Percentiles rank a stretch among this genome's conserved stretches.
Evolutionary conservation across 1,284 basidiomycete genomes (phyloP).

Genomic region (Trametes hirsuta): DNA sequence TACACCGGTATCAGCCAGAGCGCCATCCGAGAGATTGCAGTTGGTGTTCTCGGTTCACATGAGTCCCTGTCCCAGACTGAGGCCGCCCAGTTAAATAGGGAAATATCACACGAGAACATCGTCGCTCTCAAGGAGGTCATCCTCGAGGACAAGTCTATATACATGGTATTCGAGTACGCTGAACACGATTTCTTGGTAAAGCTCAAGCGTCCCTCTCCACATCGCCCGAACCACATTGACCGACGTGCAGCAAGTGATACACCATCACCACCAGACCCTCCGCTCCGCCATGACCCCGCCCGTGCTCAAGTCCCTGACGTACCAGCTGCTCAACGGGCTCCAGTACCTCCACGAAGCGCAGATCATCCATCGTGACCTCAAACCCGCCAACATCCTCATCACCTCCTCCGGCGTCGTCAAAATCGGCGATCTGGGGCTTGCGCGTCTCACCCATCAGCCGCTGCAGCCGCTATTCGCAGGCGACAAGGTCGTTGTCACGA

Average conservation of each 20-base stretch:
- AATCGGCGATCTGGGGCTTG: conserved; percentile 96
- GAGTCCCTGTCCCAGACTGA: background rate
- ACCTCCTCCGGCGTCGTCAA: conserved; percentile 91
- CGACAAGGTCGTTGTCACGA: conserved; percentile 99
- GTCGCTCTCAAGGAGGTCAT: conserved; percentile 94
- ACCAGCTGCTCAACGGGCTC: conserved; percentile 95
- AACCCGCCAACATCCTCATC: conserved; percentile 98
- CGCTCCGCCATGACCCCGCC: conserved; percentile 74
- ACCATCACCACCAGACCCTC: conserved; percentile 92
- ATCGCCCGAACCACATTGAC: background rate
- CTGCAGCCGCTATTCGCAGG: conserved; percentile 86
- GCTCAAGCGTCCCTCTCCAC: background rate
- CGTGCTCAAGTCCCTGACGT: conserved; percentile 91
- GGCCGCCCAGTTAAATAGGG: conserved; percentile 82
- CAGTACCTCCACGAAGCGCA: conserved; percentile 95
- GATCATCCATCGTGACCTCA: conserved; percentile 95
- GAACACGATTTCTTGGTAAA: conserved; percentile 96
- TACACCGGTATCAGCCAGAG: conserved; percentile 99
- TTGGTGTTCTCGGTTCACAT: conserved; percentile 43
- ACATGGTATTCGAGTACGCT: conserved; percentile 99
- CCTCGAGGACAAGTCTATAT: conserved; percentile 96
- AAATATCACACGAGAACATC: conserved; percentile 92
- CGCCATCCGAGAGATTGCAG: conserved; percentile 94
- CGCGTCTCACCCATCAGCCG: conserved; percentile 85
- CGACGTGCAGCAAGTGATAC: conserved; percentile 90